Base-by-base conservation (phyloP, 2,329 filamentous ascomycete genomes). In the Fusarium hostae region DNA sequence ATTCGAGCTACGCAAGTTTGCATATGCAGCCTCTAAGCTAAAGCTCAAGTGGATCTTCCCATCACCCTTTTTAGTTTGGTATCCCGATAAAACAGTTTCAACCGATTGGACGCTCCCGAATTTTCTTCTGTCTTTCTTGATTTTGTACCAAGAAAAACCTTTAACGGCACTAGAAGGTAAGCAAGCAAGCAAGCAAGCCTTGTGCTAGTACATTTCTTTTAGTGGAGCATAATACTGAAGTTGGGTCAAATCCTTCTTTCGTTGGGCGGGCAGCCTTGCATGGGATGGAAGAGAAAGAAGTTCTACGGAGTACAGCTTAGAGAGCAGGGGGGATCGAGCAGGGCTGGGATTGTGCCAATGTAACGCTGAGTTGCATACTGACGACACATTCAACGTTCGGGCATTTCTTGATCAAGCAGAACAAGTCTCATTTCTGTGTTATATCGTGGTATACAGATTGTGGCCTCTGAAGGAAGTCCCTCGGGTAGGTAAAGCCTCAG, bases 311-410 rank as follows among this genome's bases (percentile, higher is more conserved):
- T n/a, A n/a, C 30, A 48, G 30, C 39, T 56, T 55, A 30, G 40
- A 70, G 52, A 35, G 30, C 55, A 35, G 51, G 43, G 48, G 63
- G 57, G 63, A 45, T 60, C 55, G 63, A 70, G 48, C 69, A 70
- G 44, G 68, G 68, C 41, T 45, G 50, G 34, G 51, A 24, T 52
- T 40, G 26, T 44, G 30, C 32, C 26, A 63, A 71, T 71, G 65
- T 51, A 60, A 71, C 69, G 43, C 70, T 70, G 66, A 66, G 61
- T 59, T 70, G 66, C 66, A 57, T 70, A 71, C 61, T 66, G 69
- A 66, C 65, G 69, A 71, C 64, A 71, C 59, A 48, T 47, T 45
- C 61, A 59, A 40, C 34, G 61, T 59, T 26, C 54, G 68, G 64
- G 24, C 10, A 44, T 55, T 64, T 71, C 68, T 58, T 43, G 57